These are phyloP conservation scores for Sambucus nigra DNA, from an alignment of 129 eudicot genomes.

Conservation along the genomic window DNA sequence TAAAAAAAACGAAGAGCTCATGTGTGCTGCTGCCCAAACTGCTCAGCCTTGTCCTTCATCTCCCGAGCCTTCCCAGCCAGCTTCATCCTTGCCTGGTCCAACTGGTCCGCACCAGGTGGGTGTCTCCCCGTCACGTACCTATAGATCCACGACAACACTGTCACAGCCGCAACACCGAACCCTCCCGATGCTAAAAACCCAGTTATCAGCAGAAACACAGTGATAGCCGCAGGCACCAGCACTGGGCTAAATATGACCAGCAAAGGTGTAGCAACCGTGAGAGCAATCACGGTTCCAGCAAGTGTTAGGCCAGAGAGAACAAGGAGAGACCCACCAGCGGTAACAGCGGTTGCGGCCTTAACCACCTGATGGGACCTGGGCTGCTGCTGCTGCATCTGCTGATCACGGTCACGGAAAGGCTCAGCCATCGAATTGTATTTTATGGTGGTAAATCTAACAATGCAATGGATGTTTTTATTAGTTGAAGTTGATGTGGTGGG, in stretches of 20 bases:
- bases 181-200: slow-evolving; percentile 23
- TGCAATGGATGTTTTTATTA: neutral
- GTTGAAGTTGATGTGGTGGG: neutral
- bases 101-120: slow-evolving; percentile 12
- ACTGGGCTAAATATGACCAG: slow-evolving; percentile 23
- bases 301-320: slow-evolving; percentile 19
- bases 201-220: neutral
- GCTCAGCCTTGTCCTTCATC: slow-evolving; percentile 7
- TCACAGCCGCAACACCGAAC: slow-evolving; percentile 14
- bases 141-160: slow-evolving; percentile 16
- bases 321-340: slow-evolving; percentile 21
- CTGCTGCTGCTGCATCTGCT: slow-evolving; percentile 3
- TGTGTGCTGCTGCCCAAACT: slow-evolving; percentile 1
- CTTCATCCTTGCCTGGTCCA: slow-evolving; percentile 17
- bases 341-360: slow-evolving; percentile 17
- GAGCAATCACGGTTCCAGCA: slow-evolving; percentile 13
- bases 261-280: slow-evolving; percentile 13
- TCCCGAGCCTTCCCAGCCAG: slow-evolving; percentile 14
- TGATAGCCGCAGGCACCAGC: slow-evolving; percentile 20
- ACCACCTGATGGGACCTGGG: slow-evolving; percentile 18
- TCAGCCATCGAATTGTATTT: slow-evolving; percentile 7
- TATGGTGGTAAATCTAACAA: neutral
- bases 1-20: no score
- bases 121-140: slow-evolving; percentile 16
- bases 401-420: neutral